Evolutionary conservation across 768 basidiomycete species (phyloP).

Genomic region (Hortiboletus flavorubellus): DNA sequence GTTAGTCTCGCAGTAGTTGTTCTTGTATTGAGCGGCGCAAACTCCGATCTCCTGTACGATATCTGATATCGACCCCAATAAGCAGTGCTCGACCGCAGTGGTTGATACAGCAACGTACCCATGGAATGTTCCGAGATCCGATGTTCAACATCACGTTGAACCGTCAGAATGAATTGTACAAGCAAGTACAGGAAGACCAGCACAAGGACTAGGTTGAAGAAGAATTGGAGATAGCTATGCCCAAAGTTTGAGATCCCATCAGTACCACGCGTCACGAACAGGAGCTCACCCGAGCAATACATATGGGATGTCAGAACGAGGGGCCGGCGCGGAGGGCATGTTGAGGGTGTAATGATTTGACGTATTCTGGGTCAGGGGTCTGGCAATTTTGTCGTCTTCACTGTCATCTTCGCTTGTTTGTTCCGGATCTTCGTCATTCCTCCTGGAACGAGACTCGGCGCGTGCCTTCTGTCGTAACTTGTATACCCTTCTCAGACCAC

Average conservation of each 20-base stretch:
- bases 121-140: constrained; percentile 85
- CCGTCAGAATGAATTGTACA: constrained; percentile 83
- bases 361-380: constrained; percentile 49
- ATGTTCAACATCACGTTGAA: constrained; percentile 86
- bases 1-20: constrained; percentile 74
- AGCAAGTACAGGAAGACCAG: constrained; percentile 81
- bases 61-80: constrained; percentile 44
- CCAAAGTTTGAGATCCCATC: constrained; percentile 13
- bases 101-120: constrained; percentile 45
- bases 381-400: constrained; percentile 43
- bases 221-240: constrained; percentile 84
- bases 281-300: constrained; percentile 74
- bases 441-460: constrained; percentile 26
- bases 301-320: constrained; percentile 70
- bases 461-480: constrained; percentile 54
- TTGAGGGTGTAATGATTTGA: constrained; percentile 85
- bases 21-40: constrained; percentile 77
- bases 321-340: constrained; percentile 57
- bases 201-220: constrained; percentile 86
- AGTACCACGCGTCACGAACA: constrained; percentile 4
- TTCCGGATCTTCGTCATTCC: constrained; percentile 27
- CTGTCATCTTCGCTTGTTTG: constrained; percentile 45
- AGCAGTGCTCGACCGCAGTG: constrained; percentile 16
- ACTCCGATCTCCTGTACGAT: constrained; percentile 90
- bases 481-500: constrained; percentile 64